Evolutionary conservation across 2,329 filamentous ascomycete species (phyloP).

Genomic region (Penicillium brevicompactum): DNA sequence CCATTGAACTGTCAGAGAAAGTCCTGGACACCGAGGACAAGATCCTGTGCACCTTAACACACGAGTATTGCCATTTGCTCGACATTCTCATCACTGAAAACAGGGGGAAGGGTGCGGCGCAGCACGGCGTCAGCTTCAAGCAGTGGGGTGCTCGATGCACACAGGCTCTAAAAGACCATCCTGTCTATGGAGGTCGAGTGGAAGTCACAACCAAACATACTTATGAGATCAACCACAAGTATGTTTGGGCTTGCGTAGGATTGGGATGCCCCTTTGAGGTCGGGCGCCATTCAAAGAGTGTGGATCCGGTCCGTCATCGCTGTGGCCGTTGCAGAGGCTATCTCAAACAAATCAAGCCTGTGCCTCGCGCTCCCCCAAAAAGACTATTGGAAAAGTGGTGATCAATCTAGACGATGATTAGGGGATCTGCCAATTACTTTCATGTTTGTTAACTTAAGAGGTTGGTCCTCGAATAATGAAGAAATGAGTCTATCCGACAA

Average conservation of each 20-base stretch:
- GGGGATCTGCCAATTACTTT: neutral
- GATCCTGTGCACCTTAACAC: conserved; percentile 86
- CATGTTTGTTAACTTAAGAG: neutral
- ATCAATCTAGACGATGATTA: neutral
- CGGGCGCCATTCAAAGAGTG: conserved; percentile 82
- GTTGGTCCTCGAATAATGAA: neutral
- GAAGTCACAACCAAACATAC: conserved; percentile 85
- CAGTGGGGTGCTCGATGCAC: conserved; percentile 57
- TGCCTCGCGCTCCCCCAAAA: conserved; percentile 56
- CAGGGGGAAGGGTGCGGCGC: conserved; percentile 35
- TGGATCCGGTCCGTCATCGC: conserved; percentile 69
- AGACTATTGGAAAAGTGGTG: conserved; percentile 10
- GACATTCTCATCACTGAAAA: conserved; percentile 86
- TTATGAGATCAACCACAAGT: conserved; percentile 91
- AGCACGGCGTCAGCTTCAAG: conserved; percentile 85
- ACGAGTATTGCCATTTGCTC: conserved; percentile 93
- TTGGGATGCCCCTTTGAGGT: conserved; percentile 67
- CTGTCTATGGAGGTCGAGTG: conserved; percentile 61
- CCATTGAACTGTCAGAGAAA: conserved; percentile 86
- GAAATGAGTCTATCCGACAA: neutral
- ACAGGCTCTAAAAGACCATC: conserved; percentile 38
- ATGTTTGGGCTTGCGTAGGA: conserved; percentile 73
- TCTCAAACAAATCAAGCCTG: conserved; percentile 77
- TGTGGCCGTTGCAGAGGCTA: conserved; percentile 75
- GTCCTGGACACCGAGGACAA: conserved; percentile 77